Conservation (phyloP, 176 grass and related monocot species). For the Alopecurus myosuroides region DNA sequence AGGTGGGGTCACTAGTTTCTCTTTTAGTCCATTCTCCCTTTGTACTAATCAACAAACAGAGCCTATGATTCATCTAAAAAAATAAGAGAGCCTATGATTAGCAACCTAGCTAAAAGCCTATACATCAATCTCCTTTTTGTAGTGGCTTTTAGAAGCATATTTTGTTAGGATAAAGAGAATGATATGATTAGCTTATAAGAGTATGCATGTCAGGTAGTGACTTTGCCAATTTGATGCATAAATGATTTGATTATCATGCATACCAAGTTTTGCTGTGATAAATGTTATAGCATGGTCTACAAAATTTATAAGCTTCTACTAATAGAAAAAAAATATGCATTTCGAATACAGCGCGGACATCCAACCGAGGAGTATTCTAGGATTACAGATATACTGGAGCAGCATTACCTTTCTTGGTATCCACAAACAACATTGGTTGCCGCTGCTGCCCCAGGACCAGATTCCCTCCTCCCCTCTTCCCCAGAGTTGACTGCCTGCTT, state of each 20-base stretch:
- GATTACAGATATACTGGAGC: conserved; percentile 25
- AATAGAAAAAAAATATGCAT: not conserved
- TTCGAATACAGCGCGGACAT: not conserved
- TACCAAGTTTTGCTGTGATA: not conserved
- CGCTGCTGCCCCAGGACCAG: conserved; percentile 17
- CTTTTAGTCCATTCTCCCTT: not conserved
- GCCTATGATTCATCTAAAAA: conserved; percentile 17
- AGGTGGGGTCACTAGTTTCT: conserved; percentile 11
- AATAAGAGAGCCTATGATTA: conserved; percentile 4
- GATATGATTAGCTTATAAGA: not conserved
- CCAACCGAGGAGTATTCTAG: not conserved
- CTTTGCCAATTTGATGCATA: not conserved
- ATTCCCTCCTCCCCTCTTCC: conserved; percentile 51
- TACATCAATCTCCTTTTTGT: conserved; percentile 1
- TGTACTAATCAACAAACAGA: not conserved
- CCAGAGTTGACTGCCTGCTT: conserved; percentile 47
- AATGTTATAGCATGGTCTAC: not conserved
- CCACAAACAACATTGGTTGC: conserved; percentile 47
- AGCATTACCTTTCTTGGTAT: conserved; percentile 67
- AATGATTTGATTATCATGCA: not conserved
- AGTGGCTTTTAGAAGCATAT: conserved; percentile 2
- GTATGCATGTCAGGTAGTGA: not conserved
- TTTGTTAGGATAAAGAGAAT: conserved; percentile 10
- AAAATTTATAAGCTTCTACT: not conserved
- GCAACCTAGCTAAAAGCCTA: conserved; percentile 9